Evolutionary conservation across 495 filamentous ascomycete species (phyloP), one percentile per base, ranked within the genome.

Genomic region (Mycothermus thermophilus): DNA sequence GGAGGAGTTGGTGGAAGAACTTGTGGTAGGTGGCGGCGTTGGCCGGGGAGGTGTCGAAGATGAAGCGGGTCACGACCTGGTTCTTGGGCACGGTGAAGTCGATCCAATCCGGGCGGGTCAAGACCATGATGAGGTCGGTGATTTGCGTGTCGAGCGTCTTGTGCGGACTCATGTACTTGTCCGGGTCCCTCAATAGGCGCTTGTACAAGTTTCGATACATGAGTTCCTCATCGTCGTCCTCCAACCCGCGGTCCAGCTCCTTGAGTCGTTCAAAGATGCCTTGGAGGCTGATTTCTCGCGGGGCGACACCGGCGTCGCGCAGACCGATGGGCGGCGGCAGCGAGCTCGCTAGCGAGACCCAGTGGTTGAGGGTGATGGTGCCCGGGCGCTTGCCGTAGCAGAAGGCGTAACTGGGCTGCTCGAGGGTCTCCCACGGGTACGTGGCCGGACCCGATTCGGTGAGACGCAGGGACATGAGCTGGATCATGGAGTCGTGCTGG

Each of bases 1-100:
- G 62, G 8, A 83, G 59, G 17, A 83, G 55, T 52, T 82, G 79
- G 55, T 80, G 77, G 52, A 79, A 83, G 60, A 83, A 82, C 28
- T 70, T 71, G 27, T 63, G 63, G 41, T 64, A 66, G 27, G 55
- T 55, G 13, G 55, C 46, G 13, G 47, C 38, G 34, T 66, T 63
- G 10, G 59, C 53, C 15, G 58, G 54, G 14, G 61, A 62, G 0
- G 64, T 67, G 19, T 67, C 64, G 35, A 67, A 46, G 19, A 64
- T 53, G 18, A 67, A 47, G 8, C 50, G 48, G 8, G 77, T 74
- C 27, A 75, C 63, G 27, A 78, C 69, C 43, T 82, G 78, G 39
- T 79, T 77, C 43, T 64, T 63, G 18, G 64, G 64, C 15, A 55
- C 51, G 27, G 74, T 77, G 45, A 79, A 80, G 46, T 82, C 77